A percentile compares a stretch with the other conserved stretches of the same genome.
phyloP scores from a whole-genome alignment of 2,329 filamentous ascomycete species.

The Fusarium armeniacum region DNA sequence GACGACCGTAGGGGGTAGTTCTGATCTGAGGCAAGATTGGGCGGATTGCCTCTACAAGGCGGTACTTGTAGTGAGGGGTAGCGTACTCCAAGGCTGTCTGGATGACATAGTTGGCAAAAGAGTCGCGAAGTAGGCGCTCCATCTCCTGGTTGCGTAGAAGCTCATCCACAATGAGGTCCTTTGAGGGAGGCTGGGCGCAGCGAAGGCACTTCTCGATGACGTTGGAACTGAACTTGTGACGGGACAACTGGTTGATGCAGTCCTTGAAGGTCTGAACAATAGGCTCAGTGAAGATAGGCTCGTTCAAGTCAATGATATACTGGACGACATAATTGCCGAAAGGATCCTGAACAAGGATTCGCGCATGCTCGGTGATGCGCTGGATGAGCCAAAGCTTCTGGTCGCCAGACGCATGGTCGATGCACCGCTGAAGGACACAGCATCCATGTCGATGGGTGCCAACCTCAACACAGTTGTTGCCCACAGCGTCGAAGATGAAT shows the following conservation, averaged over 20 bases:
- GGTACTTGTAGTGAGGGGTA: slow-evolving; percentile 78
- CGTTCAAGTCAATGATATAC: slow-evolving; percentile 96
- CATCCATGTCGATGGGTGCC: slow-evolving; percentile 98
- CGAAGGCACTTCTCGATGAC: slow-evolving; percentile 97
- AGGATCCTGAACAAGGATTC: slow-evolving; percentile 91
- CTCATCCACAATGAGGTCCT: slow-evolving; percentile 87
- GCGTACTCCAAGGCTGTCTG: slow-evolving; percentile 94
- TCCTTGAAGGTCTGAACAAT: slow-evolving; percentile 85
- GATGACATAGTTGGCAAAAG: slow-evolving; percentile 97
- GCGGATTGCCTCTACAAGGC: slow-evolving; percentile 86
- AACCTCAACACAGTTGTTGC: slow-evolving; percentile 86
- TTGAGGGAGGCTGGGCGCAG: slow-evolving; percentile 80
- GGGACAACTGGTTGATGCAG: slow-evolving; percentile 79
- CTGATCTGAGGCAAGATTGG: slow-evolving; percentile 88
- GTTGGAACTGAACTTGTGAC: slow-evolving; percentile 99
- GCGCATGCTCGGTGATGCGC: slow-evolving; percentile 90
- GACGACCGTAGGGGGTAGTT: slow-evolving; percentile 92
- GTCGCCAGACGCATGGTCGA: slow-evolving; percentile 91
- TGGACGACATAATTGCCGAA: slow-evolving; percentile 99
- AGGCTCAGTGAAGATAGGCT: slow-evolving; percentile 88
- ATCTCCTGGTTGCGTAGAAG: slow-evolving; percentile 81
- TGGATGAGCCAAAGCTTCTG: slow-evolving; percentile 90
- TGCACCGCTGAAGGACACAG: slow-evolving; percentile 97
- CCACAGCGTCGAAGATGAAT: slow-evolving; percentile 97
- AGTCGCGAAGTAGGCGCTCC: slow-evolving; percentile 89